Evolutionary conservation across 805 yeast genomes (phyloP).

Genomic region (Babjeviella inositovora): DNA sequence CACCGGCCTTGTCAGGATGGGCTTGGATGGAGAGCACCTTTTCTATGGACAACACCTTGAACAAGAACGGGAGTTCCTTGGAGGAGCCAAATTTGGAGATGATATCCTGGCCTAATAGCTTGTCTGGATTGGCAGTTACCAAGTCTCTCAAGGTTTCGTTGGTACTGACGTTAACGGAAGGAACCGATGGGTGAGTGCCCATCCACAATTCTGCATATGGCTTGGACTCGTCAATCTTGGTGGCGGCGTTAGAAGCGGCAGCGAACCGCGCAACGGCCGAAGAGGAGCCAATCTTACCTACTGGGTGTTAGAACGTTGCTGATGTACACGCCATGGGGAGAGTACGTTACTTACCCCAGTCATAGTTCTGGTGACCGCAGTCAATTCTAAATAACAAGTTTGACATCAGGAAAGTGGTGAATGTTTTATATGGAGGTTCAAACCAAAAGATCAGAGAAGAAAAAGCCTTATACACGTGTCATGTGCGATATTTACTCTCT

Average conservation of each 20-base stretch:
- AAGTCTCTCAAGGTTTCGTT: slow-evolving; percentile 53
- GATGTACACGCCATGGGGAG: slow-evolving; percentile 4
- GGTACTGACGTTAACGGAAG: slow-evolving; percentile 42
- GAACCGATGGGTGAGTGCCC: slow-evolving; percentile 95
- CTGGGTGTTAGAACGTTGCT: slow-evolving; percentile 5
- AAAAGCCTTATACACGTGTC: slow-evolving; percentile 5
- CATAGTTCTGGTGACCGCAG: slow-evolving; percentile 64
- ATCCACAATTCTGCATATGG: slow-evolving; percentile 99
- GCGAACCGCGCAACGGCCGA: slow-evolving; percentile 90
- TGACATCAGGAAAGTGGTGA: slow-evolving; percentile 7
- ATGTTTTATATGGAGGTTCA: slow-evolving; percentile 2
- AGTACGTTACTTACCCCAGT: slow-evolving; percentile 39
- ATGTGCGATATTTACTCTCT: too few species aligned
- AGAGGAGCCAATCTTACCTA: slow-evolving; percentile 55
- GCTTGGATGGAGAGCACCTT: slow-evolving; percentile 95
- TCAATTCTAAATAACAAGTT: slow-evolving; percentile 18
- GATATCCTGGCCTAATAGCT: slow-evolving; percentile 41
- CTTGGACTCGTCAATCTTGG: slow-evolving; percentile 43
- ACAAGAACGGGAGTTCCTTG: slow-evolving; percentile 76
- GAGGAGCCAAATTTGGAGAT: slow-evolving; percentile 48
- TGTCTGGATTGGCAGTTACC: slow-evolving; percentile 40
- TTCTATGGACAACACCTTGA: slow-evolving; percentile 84
- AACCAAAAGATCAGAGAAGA: slow-evolving; percentile 17
- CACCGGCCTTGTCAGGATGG: slow-evolving; percentile 88
- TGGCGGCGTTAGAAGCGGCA: slow-evolving; percentile 40